These are phyloP conservation scores for Limonium bicolor DNA, from an alignment of 148 eudicot species.

Conservation along the genomic window DNA sequence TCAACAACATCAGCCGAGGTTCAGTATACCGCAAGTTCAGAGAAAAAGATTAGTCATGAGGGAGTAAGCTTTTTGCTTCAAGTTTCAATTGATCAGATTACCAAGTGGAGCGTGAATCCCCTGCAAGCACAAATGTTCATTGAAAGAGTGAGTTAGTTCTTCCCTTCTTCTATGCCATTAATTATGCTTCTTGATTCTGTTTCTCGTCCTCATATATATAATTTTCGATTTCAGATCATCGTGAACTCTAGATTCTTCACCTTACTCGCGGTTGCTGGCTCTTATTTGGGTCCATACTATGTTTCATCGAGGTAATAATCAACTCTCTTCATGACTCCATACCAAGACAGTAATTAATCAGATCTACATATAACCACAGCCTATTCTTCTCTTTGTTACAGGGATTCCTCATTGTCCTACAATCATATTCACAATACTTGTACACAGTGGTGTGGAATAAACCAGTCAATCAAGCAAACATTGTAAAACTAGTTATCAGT, in stretches of 20 bases:
- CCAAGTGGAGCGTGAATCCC: not conserved
- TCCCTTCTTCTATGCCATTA: not conserved
- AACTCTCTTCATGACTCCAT: not conserved
- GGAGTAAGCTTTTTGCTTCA: not conserved
- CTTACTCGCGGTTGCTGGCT: conserved; percentile 50
- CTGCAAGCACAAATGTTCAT: not conserved
- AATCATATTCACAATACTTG: conserved; percentile 44
- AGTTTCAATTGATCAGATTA: no score
- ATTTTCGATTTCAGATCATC: conserved; percentile 22
- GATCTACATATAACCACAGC: not conserved
- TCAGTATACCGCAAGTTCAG: not conserved
- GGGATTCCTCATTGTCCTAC: conserved; percentile 34
- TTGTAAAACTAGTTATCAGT: conserved; percentile 30
- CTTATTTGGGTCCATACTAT: conserved; percentile 60
- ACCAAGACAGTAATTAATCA: not conserved
- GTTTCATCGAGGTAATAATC: conserved; percentile 50
- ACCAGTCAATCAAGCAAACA: conserved; percentile 20
- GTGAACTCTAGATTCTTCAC: conserved; percentile 63
- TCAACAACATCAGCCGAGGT: not conserved
- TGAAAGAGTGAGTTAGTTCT: not conserved
- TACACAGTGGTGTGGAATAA: conserved; percentile 20
- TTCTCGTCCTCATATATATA: not conserved
- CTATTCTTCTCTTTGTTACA: conserved; percentile 9
- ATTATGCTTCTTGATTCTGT: not conserved
- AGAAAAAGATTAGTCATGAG: not conserved